Percentiles rank a stretch among this genome's conserved stretches.
Conservation (phyloP, 306 rosid genomes). For the Quercus wislizeni region DNA sequence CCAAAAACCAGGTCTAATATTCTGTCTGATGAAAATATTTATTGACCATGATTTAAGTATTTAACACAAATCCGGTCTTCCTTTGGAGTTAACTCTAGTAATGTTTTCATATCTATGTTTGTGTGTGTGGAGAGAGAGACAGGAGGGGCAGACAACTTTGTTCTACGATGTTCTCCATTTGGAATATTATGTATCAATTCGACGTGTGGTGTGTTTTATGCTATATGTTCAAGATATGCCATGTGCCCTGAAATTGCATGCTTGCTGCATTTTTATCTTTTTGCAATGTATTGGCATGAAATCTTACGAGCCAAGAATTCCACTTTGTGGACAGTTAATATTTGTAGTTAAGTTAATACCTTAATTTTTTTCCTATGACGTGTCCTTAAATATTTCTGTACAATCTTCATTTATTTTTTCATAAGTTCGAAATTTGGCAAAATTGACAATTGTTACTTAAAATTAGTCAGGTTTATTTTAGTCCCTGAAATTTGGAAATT, state of each 20-base stretch:
- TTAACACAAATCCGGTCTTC: not conserved
- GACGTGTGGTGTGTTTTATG: slow-evolving; percentile 13
- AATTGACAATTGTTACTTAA: too few species aligned
- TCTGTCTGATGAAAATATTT: slow-evolving; percentile 3
- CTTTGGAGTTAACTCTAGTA: not conserved
- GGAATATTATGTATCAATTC: slow-evolving; percentile 10
- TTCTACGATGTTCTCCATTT: slow-evolving; percentile 1
- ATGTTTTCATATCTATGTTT: slow-evolving; percentile 10
- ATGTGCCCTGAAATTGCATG: not conserved
- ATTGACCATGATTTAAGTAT: not conserved
- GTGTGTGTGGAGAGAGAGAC: not conserved
- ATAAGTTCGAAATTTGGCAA: not conserved
- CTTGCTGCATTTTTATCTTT: not conserved
- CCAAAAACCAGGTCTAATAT: slow-evolving; percentile 71
- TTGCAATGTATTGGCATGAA: not conserved
- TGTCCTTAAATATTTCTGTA: too few species aligned
- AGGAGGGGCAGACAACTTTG: not conserved
- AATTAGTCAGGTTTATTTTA: too few species aligned
- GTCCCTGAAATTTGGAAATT: too few species aligned
- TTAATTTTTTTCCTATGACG: not conserved
- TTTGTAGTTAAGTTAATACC: not conserved
- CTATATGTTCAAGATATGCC: not conserved
- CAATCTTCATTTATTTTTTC: not conserved
- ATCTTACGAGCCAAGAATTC: not conserved
- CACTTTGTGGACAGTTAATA: not conserved